phyloP scores from a whole-genome alignment of 176 grass and related monocot species.

The Alopecurus myosuroides region DNA sequence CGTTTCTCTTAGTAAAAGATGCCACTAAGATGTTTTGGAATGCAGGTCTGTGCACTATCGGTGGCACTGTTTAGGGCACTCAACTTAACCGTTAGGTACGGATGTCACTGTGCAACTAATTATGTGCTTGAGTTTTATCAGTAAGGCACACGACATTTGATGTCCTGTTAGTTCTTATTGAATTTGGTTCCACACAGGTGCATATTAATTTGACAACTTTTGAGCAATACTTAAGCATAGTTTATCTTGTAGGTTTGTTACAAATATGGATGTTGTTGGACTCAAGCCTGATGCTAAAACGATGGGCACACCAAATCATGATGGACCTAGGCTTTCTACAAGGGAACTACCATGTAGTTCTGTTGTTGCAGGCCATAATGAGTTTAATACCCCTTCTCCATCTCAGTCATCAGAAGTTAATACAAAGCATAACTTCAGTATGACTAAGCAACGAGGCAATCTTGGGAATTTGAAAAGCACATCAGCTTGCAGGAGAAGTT shows the following conservation, averaged over 20 bases:
- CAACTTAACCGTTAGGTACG: slow-evolving; percentile 84
- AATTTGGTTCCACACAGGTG: neutral
- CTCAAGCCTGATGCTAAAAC: slow-evolving; percentile 60
- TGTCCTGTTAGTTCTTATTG: neutral
- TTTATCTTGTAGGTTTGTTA: slow-evolving; percentile 65
- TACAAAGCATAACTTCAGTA: slow-evolving; percentile 21
- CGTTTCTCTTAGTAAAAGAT: neutral
- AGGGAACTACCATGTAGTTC: slow-evolving; percentile 43
- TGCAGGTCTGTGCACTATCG: slow-evolving; percentile 85
- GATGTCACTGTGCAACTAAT: neutral
- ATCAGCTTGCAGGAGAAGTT: slow-evolving; percentile 41
- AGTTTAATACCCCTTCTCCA: slow-evolving; percentile 19
- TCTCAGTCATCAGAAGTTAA: slow-evolving; percentile 15
- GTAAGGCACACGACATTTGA: neutral
- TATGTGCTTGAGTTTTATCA: slow-evolving; percentile 7
- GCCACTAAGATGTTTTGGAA: slow-evolving; percentile 27
- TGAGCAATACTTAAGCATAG: slow-evolving; percentile 16
- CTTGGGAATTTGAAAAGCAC: slow-evolving; percentile 25
- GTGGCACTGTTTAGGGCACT: slow-evolving; percentile 92
- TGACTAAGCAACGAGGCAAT: slow-evolving; percentile 26
- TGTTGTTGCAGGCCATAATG: slow-evolving; percentile 24
- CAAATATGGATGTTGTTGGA: slow-evolving; percentile 68
- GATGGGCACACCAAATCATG: slow-evolving; percentile 33
- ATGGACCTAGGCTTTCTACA: slow-evolving; percentile 63
- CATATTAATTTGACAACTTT: neutral